Evolutionary conservation across 129 eudicot species (phyloP).

Genomic region (Chrysanthemum makinoi): DNA sequence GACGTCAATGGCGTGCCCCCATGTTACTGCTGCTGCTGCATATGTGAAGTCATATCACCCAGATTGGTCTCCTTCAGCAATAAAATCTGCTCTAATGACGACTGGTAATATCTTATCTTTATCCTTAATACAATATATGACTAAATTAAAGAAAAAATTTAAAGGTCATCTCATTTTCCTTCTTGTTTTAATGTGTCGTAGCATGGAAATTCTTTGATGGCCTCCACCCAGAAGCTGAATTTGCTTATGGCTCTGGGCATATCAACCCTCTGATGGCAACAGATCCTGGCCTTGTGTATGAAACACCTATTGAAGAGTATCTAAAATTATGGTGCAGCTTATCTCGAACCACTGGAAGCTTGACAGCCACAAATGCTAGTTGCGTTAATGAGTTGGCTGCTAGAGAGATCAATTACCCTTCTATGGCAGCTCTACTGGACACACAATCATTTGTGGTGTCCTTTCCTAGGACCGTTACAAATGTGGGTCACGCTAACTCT

Average conservation of each 20-base stretch:
- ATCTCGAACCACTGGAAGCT: not conserved
- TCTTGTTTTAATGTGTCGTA: not conserved
- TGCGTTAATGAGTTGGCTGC: not conserved
- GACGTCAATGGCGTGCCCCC: conserved; percentile 39
- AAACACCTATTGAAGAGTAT: conserved; percentile 7
- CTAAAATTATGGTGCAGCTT: not conserved
- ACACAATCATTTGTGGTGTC: conserved; percentile 4
- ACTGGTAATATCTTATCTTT: conserved; percentile 25
- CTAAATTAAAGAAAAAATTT: not conserved
- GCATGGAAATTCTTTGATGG: conserved; percentile 35
- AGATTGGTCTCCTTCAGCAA: conserved; percentile 34
- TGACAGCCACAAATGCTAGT: not conserved
- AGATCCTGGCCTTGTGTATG: conserved; percentile 47
- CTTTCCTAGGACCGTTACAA: conserved; percentile 42
- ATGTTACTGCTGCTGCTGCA: conserved; percentile 34
- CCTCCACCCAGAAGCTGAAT: conserved; percentile 32
- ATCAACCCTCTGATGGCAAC: conserved; percentile 41
- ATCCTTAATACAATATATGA: not conserved
- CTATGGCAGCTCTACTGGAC: conserved; percentile 18
- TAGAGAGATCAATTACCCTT: conserved; percentile 27
- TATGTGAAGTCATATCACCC: conserved; percentile 36
- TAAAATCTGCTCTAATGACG: conserved; percentile 41
- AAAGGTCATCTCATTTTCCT: not conserved
- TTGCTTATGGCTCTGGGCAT: conserved; percentile 51
- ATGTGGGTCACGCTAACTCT: conserved; percentile 36